Percentiles rank a stretch among this genome's conserved stretches.
Evolutionary conservation across 495 filamentous ascomycete genomes (phyloP).

Genomic region (Oidiodendron maius): DNA sequence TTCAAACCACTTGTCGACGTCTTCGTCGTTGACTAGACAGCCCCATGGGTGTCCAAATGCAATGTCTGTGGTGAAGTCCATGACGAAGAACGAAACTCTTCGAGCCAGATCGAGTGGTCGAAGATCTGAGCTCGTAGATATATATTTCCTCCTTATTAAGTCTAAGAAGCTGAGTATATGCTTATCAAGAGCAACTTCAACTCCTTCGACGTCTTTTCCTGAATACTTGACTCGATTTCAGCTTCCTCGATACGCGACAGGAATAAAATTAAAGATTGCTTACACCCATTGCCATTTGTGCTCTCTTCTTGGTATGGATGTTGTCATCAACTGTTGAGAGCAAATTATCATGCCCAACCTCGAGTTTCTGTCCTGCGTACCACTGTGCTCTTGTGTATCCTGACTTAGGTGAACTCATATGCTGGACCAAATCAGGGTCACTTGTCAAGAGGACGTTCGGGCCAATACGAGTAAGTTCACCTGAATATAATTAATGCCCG

Average conservation of each 20-base stretch:
- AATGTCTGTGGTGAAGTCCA: constrained; percentile 34
- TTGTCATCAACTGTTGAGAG: constrained; percentile 27
- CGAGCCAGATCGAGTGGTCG: constrained; percentile 32
- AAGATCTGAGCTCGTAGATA: constrained; percentile 6
- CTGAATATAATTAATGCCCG: no score
- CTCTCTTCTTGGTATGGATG: constrained; percentile 27
- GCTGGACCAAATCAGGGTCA: constrained; percentile 28
- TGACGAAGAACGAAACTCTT: constrained; percentile 28
- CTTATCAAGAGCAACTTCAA: constrained; percentile 7
- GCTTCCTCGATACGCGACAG: background rate
- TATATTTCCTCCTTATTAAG: constrained; percentile 10
- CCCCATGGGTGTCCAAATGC: constrained; percentile 35
- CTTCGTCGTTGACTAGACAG: constrained; percentile 30
- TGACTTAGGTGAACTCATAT: constrained; percentile 31
- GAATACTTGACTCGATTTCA: constrained; percentile 6
- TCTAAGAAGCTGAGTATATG: constrained; percentile 5
- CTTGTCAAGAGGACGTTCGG: constrained; percentile 34
- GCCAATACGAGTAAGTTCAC: constrained; percentile 33
- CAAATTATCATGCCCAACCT: constrained; percentile 30
- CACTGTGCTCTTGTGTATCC: constrained; percentile 26
- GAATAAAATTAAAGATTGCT: constrained; percentile 4
- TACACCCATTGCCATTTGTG: constrained; percentile 31
- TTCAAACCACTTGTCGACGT: constrained; percentile 31
- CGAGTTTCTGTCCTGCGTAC: constrained; percentile 24
- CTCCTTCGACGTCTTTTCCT: constrained; percentile 21